Evolutionary conservation across 108 stramenopile species (phyloP).

Genomic region (Cyclotella choctawhatcheeana): DNA sequence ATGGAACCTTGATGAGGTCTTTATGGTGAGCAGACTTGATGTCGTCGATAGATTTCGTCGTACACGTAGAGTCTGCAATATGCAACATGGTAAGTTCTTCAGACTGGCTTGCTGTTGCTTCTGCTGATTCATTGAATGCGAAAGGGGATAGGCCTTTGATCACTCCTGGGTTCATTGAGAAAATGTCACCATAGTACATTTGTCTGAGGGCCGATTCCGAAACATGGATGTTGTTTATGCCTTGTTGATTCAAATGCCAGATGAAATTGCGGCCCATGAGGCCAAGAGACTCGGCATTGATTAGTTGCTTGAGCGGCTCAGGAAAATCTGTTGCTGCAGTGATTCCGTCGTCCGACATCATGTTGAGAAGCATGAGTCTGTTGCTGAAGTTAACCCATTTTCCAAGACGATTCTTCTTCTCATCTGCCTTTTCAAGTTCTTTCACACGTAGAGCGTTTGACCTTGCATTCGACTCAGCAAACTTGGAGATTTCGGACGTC

Average conservation of each 20-base stretch:
- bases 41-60: background rate
- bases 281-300: background rate
- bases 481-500: too few species aligned
- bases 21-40: background rate
- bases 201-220: background rate
- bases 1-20: background rate
- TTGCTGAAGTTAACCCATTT: too few species aligned
- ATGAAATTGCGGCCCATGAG: background rate
- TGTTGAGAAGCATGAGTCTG: too few species aligned
- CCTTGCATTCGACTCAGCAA: background rate
- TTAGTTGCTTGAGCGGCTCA: background rate
- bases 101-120: background rate
- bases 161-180: background rate
- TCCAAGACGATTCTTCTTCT: too few species aligned
- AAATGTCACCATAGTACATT: too few species aligned
- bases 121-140: background rate
- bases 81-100: background rate
- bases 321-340: slow-evolving; percentile 7
- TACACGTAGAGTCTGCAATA: background rate
- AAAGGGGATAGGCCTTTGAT: slow-evolving; percentile 2
- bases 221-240: background rate
- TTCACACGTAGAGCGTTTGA: background rate
- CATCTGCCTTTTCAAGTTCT: background rate
- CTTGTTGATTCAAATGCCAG: background rate
- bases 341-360: too few species aligned